These are phyloP conservation scores for Tripterygium wilfordii DNA, from an alignment of 177 flowering plant species.

Conservation along the genomic window DNA sequence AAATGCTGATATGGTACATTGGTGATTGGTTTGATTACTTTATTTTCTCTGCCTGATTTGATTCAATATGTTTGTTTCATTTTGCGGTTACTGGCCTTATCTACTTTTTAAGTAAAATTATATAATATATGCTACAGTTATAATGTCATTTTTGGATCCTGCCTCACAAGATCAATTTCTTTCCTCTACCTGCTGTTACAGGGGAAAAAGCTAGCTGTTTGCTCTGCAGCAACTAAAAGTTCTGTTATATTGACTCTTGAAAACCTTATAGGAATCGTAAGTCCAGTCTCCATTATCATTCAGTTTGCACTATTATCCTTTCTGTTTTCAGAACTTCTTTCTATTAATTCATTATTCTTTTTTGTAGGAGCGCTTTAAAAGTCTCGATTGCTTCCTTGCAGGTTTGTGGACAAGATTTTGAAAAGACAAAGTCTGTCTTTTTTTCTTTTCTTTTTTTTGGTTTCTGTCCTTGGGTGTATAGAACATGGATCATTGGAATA, in stretches of 20 bases:
- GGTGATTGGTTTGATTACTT: no score
- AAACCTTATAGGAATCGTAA: constrained; percentile 83
- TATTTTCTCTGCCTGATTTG: constrained; percentile 2
- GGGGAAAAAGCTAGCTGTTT: constrained; percentile 88
- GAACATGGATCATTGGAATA: neutral
- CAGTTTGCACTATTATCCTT: neutral
- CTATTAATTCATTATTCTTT: constrained; percentile 5
- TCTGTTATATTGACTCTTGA: constrained; percentile 94
- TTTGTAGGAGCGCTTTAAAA: constrained; percentile 73
- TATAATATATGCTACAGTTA: no score
- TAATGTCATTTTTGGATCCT: neutral
- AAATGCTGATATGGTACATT: no score
- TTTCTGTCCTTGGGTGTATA: no score
- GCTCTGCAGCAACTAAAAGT: constrained; percentile 99
- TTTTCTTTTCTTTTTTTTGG: neutral
- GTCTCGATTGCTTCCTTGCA: constrained; percentile 98
- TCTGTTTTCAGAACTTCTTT: neutral
- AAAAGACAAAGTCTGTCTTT: neutral
- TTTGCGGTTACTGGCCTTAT: no score
- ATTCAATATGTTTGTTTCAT: neutral
- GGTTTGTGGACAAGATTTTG: constrained; percentile 32
- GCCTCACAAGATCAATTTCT: neutral
- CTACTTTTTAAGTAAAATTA: no score
- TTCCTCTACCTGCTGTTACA: constrained; percentile 15
- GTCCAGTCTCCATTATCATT: constrained; percentile 6